Evolutionary conservation across 129 eudicot species (phyloP).

Genomic region (Ambrosia artemisiifolia): DNA sequence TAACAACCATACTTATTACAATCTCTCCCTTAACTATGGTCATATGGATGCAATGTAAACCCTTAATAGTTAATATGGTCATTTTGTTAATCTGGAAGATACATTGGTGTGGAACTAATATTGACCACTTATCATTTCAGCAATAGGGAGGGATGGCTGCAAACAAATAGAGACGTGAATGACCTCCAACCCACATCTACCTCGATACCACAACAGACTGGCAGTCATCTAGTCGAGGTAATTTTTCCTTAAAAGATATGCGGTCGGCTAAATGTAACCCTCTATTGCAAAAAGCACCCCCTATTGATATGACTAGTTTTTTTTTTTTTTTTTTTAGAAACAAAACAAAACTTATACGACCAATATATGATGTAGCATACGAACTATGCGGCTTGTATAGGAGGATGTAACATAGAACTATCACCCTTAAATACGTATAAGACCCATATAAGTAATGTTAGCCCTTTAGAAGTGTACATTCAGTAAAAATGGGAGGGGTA

Average conservation of each 20-base stretch:
- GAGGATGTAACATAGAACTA: no score
- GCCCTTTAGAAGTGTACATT: background rate
- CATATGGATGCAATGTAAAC: background rate
- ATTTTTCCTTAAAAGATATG: background rate
- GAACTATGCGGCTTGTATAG: no score
- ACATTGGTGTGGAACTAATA: background rate
- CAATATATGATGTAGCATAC: no score
- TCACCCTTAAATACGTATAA: no score
- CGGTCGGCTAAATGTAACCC: no score
- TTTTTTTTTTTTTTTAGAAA: no score
- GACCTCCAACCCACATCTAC: slow-evolving; percentile 50
- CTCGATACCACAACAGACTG: slow-evolving; percentile 37
- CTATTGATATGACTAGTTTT: no score
- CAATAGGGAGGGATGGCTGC: slow-evolving; percentile 65
- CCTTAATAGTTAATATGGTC: background rate
- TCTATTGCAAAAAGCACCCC: no score
- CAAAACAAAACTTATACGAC: no score
- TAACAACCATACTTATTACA: background rate
- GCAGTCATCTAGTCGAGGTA: slow-evolving; percentile 56
- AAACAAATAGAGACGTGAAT: slow-evolving; percentile 39
- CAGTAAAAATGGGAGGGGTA: no score
- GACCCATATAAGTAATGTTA: no score
- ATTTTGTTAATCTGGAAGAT: background rate
- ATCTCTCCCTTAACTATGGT: background rate
- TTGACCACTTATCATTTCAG: slow-evolving; percentile 28